phyloP scores from a whole-genome alignment of 148 eudicot genomes.

The Persicaria tinctoria region DNA sequence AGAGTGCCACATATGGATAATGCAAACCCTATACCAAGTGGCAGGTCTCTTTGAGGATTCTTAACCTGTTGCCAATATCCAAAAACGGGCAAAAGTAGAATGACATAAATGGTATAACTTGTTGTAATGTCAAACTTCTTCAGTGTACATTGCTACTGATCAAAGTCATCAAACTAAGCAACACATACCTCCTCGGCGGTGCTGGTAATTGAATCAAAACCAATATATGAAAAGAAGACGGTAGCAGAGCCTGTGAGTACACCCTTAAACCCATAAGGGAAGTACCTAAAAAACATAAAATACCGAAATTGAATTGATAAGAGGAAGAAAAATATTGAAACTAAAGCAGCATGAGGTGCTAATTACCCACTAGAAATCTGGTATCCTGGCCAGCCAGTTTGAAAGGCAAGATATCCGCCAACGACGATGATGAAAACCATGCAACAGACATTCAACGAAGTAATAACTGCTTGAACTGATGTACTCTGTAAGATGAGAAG shows the following conservation, averaged over 20 bases:
- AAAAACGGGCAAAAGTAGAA: neutral
- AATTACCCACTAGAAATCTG: constrained; percentile 45
- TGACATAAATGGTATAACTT: neutral
- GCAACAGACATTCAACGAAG: constrained; percentile 41
- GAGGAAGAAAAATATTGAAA: neutral
- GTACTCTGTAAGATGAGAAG: constrained; percentile 35
- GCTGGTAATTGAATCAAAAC: constrained; percentile 64
- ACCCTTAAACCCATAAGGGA: constrained; percentile 60
- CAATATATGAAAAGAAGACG: constrained; percentile 54
- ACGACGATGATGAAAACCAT: constrained; percentile 47
- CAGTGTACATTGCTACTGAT: neutral
- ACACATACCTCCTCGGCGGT: constrained; percentile 50
- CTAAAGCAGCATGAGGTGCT: constrained; percentile 1
- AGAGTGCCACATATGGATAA: constrained; percentile 46
- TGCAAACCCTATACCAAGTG: constrained; percentile 54
- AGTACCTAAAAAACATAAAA: constrained; percentile 24
- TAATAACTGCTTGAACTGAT: constrained; percentile 43
- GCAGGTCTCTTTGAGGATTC: constrained; percentile 61
- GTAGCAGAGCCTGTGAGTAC: constrained; percentile 63
- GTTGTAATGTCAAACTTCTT: neutral
- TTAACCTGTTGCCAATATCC: constrained; percentile 33
- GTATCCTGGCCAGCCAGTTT: constrained; percentile 56
- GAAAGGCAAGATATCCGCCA: constrained; percentile 49
- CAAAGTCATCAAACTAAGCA: neutral
- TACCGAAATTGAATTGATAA: neutral